phyloP scores from a whole-genome alignment of 2,329 filamentous ascomycete species.

The Sarocladium brachiariae region DNA sequence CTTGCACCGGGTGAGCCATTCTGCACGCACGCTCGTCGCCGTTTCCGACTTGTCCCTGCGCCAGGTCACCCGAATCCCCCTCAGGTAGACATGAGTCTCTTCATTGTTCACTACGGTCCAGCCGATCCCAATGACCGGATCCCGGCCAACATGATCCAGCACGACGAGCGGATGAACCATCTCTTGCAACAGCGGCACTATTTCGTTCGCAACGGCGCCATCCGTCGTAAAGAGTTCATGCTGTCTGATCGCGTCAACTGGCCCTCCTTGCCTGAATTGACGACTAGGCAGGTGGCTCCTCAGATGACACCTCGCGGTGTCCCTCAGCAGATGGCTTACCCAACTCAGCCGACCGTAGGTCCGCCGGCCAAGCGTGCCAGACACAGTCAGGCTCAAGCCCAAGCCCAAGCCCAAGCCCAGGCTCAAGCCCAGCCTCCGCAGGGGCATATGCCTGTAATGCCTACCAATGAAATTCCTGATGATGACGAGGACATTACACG shows the following conservation, averaged over 20 bases:
- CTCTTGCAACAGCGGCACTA: constrained; percentile 56
- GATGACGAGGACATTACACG: constrained; percentile 85
- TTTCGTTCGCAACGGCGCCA: constrained; percentile 69
- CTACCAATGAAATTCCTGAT: constrained; percentile 50
- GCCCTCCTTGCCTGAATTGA: constrained; percentile 67
- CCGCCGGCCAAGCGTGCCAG: constrained; percentile 50
- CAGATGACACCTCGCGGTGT: constrained; percentile 39
- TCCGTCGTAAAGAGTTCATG: constrained; percentile 91
- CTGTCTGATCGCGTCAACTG: constrained; percentile 82
- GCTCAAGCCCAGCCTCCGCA: constrained; percentile 22
- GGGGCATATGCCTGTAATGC: neutral
- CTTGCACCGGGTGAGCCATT: constrained; percentile 70
- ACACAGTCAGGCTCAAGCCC: constrained; percentile 23
- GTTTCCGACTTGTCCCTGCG: constrained; percentile 75
- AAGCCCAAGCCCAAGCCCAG: constrained; percentile 12
- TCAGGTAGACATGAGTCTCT: constrained; percentile 72
- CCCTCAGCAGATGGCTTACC: constrained; percentile 57
- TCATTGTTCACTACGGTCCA: constrained; percentile 85
- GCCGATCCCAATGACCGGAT: constrained; percentile 68
- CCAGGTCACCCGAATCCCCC: constrained; percentile 64
- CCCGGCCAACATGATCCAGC: constrained; percentile 59
- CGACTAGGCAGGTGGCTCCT: constrained; percentile 38
- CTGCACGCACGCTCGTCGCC: constrained; percentile 70
- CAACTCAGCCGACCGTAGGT: constrained; percentile 41
- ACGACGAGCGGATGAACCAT: constrained; percentile 53